Base-by-base conservation (phyloP, 208 protist species). In the Wallacemonas rigidus region DNA sequence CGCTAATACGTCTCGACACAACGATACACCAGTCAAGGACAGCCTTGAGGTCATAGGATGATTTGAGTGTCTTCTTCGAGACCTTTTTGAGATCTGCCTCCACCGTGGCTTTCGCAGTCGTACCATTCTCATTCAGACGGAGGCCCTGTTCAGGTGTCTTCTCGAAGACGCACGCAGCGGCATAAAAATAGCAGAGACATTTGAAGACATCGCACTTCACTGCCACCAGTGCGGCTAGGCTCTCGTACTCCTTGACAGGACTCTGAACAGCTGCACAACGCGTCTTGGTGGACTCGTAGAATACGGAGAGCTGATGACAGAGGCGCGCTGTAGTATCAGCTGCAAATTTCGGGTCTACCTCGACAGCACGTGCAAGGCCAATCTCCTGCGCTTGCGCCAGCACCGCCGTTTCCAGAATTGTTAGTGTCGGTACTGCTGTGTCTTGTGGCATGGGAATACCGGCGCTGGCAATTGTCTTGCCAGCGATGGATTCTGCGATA, bases 331-430 rank as follows among this genome's bases (percentile, higher is more conserved):
- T 74, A 2, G 80, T 81, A 14, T 80, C 75, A 2, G 70, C 72
- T 3, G 17, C 48, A 15, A 72, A 76, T 7, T 87, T 90, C 0
- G 77, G 57, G 44, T 88, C 79, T 40, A 69, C 82, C 9, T 78
- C 73, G 17, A 86, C 63, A 9, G 89, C 77, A 53, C 75, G 89
- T 40, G 60, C 68, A 3, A 79, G 63, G 12, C 77, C 87, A 48
- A 92, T 88, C 73, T 95, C 81, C 64, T 95, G 89, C 9, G 85
- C 89, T 53, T 91, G 79, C 1, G 78, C 81, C 35, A 91, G 67
- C n/a, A 76, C 78, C 17, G 90, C 15, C 45, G 70, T 74, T 35
- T 79, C 79, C 38, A 84, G 76, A 65, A 89, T 82, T 2, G 48
- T 39, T 35, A 82, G 38, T 45, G 86, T 71, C 5, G n/a, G 51